Base-by-base conservation (phyloP, 2,329 filamentous ascomycete species). In the Paradendryphiella salina region DNA sequence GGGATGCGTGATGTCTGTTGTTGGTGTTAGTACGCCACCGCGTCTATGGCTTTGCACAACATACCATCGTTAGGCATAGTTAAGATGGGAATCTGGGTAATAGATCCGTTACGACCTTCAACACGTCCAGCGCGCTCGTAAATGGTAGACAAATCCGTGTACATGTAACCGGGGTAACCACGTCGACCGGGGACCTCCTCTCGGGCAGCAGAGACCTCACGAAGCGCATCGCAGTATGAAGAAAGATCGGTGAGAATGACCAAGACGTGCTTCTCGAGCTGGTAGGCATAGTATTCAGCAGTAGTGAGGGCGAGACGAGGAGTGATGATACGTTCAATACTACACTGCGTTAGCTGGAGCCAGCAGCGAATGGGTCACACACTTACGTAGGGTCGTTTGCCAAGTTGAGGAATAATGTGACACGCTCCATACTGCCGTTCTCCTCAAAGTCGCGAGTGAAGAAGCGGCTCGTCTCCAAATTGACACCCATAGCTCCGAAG, bases 111-210 rank as follows among this genome's bases (percentile, higher is more conserved):
- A 66, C 95, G 89, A 66, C 95, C 95, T 70, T 90, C 82, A 42
- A 99, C 94, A 88, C 94, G 94, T 71, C 94, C 94, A 65, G 94
- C 94, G 80, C 94, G 92, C 79, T 99, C 94, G 82, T 99, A 99
- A 69, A 99, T 96, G 72, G 94, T 99, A 53, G 94, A 96, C 86
- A 99, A 89, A 85, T 99, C 95, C 65, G 94, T 99, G 82, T 99
- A 99, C 94, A 99, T 99, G 84, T 99, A 99, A 89, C 94, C 94
- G 46, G 94, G 94, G 81, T 94, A 99, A 84, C 94, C 94, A 86
- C 94, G 93, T 76, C 94, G 93, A 82, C 94, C 94, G 33, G 94
- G 94, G 35, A 99, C 94, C 86, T 99, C 94, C 83, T 99, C 94
- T 80, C 94, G 86, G 45, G 94, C 94, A 46, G 94, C 93, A 11